phyloP scores from a whole-genome alignment of 805 yeast species.

The Monosporozyma servazzii region DNA sequence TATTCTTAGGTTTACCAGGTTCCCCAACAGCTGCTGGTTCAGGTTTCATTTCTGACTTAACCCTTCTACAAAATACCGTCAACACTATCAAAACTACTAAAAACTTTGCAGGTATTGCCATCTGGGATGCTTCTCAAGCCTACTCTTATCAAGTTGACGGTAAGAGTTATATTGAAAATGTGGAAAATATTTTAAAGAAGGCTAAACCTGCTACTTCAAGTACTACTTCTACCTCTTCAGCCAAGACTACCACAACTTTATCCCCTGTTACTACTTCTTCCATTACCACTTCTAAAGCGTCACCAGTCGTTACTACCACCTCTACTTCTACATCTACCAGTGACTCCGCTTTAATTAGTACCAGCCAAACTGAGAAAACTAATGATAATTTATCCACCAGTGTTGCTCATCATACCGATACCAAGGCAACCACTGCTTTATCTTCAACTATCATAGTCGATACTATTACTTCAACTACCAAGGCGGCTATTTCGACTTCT shows the following conservation, averaged over 20 bases:
- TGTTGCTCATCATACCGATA: background rate
- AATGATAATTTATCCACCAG: background rate
- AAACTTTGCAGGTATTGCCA: constrained; percentile 76
- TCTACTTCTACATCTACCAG: background rate
- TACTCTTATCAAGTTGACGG: constrained; percentile 39
- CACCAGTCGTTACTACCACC: constrained; percentile 8
- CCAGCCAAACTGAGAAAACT: constrained; percentile 2
- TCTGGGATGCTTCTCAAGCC: constrained; percentile 88
- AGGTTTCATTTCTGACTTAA: constrained; percentile 46
- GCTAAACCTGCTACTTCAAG: constrained; percentile 5
- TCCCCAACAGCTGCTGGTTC: constrained; percentile 48
- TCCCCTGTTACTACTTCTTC: constrained; percentile 5
- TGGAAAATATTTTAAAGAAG: constrained; percentile 36
- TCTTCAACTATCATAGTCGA: constrained; percentile 1
- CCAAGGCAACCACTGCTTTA: constrained; percentile 4
- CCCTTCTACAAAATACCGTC: constrained; percentile 37
- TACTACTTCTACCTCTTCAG: constrained; percentile 10
- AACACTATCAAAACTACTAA: constrained; percentile 65
- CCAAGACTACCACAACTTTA: constrained; percentile 8
- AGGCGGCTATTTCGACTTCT: background rate
- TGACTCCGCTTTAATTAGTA: background rate
- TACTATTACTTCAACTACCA: constrained; percentile 1
- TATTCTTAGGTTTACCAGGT: constrained; percentile 73
- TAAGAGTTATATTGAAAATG: constrained; percentile 33
- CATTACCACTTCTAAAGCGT: constrained; percentile 1